phyloP scores from a whole-genome alignment of 106 monocot genomes.

The Agapanthus africanus region DNA sequence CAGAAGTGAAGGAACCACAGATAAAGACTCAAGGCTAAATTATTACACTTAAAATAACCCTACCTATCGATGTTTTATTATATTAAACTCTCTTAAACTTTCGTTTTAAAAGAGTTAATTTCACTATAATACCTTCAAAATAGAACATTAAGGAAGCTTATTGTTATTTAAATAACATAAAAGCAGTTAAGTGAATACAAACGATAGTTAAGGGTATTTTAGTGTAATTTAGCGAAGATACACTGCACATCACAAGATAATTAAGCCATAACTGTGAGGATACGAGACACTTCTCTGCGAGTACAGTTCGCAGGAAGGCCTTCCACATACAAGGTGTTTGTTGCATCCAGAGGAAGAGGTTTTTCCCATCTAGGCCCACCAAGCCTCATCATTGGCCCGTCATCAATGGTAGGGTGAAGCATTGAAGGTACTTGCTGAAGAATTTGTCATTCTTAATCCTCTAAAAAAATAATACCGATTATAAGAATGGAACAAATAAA shows the following conservation, averaged over 20 bases:
- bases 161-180: too few species aligned
- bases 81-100: too few species aligned
- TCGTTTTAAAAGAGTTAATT: too few species aligned
- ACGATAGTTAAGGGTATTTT: too few species aligned
- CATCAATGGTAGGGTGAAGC: conserved; percentile 26
- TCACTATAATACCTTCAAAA: too few species aligned
- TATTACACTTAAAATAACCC: too few species aligned
- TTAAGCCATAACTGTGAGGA: conserved; percentile 24
- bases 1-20: conserved; percentile 17
- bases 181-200: too few species aligned
- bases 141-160: too few species aligned
- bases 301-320: conserved; percentile 51
- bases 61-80: too few species aligned
- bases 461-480: neutral
- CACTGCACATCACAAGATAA: neutral
- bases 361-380: conserved; percentile 24
- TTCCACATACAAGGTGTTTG: conserved; percentile 59
- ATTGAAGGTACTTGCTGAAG: conserved; percentile 15
- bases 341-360: conserved; percentile 63
- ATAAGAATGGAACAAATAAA: neutral
- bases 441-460: neutral
- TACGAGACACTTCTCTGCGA: conserved; percentile 73
- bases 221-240: too few species aligned
- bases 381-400: conserved; percentile 16
- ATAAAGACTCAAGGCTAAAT: neutral